These are phyloP conservation scores for Wickerhamiella parazyma DNA, from an alignment of 805 yeast species.

Conservation along the genomic window DNA sequence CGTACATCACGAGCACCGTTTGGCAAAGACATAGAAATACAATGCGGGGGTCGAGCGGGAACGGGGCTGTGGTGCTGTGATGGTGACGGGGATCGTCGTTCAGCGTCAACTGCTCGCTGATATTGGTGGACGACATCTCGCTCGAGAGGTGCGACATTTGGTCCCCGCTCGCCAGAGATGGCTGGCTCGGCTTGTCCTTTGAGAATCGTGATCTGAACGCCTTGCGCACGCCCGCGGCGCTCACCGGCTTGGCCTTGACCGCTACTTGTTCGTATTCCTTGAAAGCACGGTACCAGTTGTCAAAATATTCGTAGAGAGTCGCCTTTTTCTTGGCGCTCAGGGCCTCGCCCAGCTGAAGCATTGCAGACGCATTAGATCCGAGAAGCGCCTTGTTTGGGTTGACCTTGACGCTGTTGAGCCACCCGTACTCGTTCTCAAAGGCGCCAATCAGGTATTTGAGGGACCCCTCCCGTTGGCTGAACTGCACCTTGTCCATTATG, in stretches of 20 bases:
- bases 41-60: constrained; percentile 12
- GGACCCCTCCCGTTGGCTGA: constrained; percentile 8
- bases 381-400: constrained; percentile 3
- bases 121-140: background rate
- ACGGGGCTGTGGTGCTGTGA: constrained; percentile 5
- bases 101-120: background rate
- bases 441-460: constrained; percentile 12
- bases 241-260: background rate
- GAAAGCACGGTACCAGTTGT: constrained; percentile 9
- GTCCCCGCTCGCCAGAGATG: background rate
- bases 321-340: constrained; percentile 9
- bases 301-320: constrained; percentile 11
- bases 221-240: constrained; percentile 6
- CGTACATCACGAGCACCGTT: constrained; percentile 12
- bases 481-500: constrained; percentile 9
- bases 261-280: constrained; percentile 8
- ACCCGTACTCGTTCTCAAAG: constrained; percentile 8
- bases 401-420: constrained; percentile 9
- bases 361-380: constrained; percentile 7
- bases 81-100: background rate
- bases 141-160: background rate
- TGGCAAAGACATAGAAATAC: constrained; percentile 12
- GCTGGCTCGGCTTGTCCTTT: background rate
- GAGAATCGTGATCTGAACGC: constrained; percentile 5
- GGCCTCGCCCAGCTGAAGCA: constrained; percentile 13